phyloP scores from a whole-genome alignment of 2,329 filamentous ascomycete genomes.

The Plenodomus biglobosus region DNA sequence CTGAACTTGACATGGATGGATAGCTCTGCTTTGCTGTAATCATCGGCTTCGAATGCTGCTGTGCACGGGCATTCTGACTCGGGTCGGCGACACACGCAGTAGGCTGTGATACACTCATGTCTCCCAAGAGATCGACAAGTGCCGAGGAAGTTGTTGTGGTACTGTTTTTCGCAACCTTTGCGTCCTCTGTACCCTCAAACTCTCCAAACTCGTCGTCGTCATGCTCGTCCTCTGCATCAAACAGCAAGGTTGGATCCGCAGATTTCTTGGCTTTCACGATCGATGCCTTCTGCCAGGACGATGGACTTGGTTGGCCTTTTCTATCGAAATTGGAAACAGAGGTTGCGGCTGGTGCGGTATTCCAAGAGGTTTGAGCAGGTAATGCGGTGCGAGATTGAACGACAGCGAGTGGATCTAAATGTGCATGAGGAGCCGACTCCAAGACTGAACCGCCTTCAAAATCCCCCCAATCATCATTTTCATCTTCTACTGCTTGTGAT shows the following conservation, averaged over 20 bases:
- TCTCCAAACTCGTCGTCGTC: slow-evolving; percentile 46
- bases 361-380: slow-evolving; percentile 13
- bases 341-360: slow-evolving; percentile 8
- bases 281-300: slow-evolving; percentile 29
- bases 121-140: slow-evolving; percentile 31
- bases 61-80: background rate
- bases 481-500: slow-evolving; percentile 14
- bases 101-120: slow-evolving; percentile 27
- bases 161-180: slow-evolving; percentile 1
- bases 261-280: slow-evolving; percentile 37
- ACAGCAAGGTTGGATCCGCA: slow-evolving; percentile 43
- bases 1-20: slow-evolving; percentile 17
- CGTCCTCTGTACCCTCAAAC: slow-evolving; percentile 30
- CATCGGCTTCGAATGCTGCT: background rate
- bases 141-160: slow-evolving; percentile 15
- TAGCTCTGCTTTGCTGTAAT: slow-evolving; percentile 11
- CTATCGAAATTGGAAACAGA: slow-evolving; percentile 9
- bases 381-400: slow-evolving; percentile 10
- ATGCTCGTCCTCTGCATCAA: slow-evolving; percentile 44
- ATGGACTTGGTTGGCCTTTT: slow-evolving; percentile 10
- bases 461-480: slow-evolving; percentile 47
- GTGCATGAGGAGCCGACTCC: slow-evolving; percentile 12
- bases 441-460: slow-evolving; percentile 39
- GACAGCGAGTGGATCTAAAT: slow-evolving; percentile 24
- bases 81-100: slow-evolving; percentile 6